Base-by-base conservation (phyloP, 495 filamentous ascomycete species). In the Amorphotheca resinae region DNA sequence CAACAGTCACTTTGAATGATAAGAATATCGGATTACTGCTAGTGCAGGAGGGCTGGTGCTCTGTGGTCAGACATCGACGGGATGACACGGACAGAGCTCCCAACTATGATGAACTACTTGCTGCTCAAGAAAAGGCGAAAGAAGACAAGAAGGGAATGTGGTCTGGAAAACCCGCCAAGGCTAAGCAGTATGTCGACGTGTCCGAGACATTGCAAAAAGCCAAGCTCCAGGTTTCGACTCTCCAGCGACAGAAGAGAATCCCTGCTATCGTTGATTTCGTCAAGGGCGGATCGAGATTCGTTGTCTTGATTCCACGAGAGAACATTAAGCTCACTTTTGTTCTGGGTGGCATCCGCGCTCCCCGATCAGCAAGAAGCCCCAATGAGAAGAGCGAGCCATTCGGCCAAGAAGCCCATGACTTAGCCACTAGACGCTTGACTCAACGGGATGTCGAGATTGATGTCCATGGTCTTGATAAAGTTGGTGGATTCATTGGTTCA, bases 401-500 rank as follows among this genome's bases (percentile, higher is more conserved):
- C 49, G 93, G 93, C 9, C 79, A 91, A 54, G 93, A 99, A 64
- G 91, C 89, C 1, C 75, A 93, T 38, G 87, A 96, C 22, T 75
- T 94, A 50, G 87, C 86, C 20, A 86, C 84, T 60, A 80, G 73
- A 41, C 80, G 85, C 31, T 84, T 80, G 63, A 80, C 88, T 67
- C 93, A 99, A 68, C 77, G 93, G 34, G 93, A 99, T 55, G 88
- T 93, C 32, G 91, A 96, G 64, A 85, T 99, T 45, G 87, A 96
- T 46, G 79, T 99, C 8, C 82, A 93, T 62, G 87, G 87, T 55
- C 83, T 84, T 41, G 93, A 99, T 66, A 94, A 94, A 67, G 79
- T 85, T 23, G 93, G 93, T 51, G 93, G 89, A 42, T 99, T 99
- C 68, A 95, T 99, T 50, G 93, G 93, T 36, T 83, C 82, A 12